Conservation (phyloP, 2,329 filamentous ascomycete species). For the Knufia petricola region DNA sequence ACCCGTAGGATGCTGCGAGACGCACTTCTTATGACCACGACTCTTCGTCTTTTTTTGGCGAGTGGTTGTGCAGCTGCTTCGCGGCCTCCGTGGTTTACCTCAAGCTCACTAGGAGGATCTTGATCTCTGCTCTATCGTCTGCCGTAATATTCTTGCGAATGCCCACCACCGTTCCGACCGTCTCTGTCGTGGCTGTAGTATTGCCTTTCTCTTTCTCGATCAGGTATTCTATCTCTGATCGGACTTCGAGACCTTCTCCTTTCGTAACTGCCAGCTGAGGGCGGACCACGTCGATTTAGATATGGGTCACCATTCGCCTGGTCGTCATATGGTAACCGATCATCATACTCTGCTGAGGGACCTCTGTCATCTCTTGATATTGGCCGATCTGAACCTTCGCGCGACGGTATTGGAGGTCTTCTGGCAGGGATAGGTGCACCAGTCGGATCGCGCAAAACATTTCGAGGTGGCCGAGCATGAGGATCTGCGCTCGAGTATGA, state of each 20-base stretch:
- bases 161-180: background rate
- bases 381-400: slow-evolving; percentile 3
- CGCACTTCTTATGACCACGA: too few species aligned
- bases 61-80: too few species aligned
- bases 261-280: slow-evolving; percentile 9
- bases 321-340: slow-evolving; percentile 5
- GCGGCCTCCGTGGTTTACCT: too few species aligned
- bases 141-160: slow-evolving; percentile 1
- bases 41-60: too few species aligned
- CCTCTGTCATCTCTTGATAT: background rate
- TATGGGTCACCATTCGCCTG: slow-evolving; percentile 5
- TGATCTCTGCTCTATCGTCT: background rate
- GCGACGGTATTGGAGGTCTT: slow-evolving; percentile 8
- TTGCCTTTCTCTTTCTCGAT: slow-evolving; percentile 6
- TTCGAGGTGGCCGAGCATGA: slow-evolving; percentile 4
- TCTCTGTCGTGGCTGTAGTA: slow-evolving; percentile 6
- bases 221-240: slow-evolving; percentile 11
- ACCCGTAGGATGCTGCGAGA: too few species aligned
- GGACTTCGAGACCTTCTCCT: slow-evolving; percentile 18
- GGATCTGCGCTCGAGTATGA: slow-evolving; percentile 22
- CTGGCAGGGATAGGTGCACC: slow-evolving; percentile 2
- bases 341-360: slow-evolving; percentile 8
- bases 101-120: background rate
- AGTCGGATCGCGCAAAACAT: slow-evolving; percentile 3
- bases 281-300: background rate